Percentiles rank a stretch among this genome's conserved stretches.
Conservation (phyloP, 306 rosid species). For the barrel medic (Medicago truncatula) region MtrunA17r5.0-ANR NC_053048.1:1730501-1731000, state of each 20-base stretch:
- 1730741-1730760: too few relatives aligned
- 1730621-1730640: too few relatives aligned
- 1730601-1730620: too few relatives aligned
- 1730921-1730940: neutral
- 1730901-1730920: slow-evolving; percentile 34
- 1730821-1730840: neutral
- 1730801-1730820: neutral
- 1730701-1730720: too few relatives aligned
- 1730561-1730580: too few relatives aligned
- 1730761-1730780: neutral
- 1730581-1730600: too few relatives aligned
- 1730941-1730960: neutral
- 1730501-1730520: neutral
- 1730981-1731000: slow-evolving; percentile 28
- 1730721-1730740: too few relatives aligned
- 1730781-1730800: neutral
- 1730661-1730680: too few relatives aligned
- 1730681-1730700: too few relatives aligned
- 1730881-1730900: slow-evolving; percentile 45
- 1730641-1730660: too few relatives aligned
- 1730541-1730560: too few relatives aligned
- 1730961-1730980: slow-evolving; percentile 11
- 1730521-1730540: too few relatives aligned
- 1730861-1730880: slow-evolving; percentile 21
- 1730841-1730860: slow-evolving; percentile 42